Conservation (phyloP, 495 filamentous ascomycete genomes). For the Rostrohypoxylon terebratum region DNA sequence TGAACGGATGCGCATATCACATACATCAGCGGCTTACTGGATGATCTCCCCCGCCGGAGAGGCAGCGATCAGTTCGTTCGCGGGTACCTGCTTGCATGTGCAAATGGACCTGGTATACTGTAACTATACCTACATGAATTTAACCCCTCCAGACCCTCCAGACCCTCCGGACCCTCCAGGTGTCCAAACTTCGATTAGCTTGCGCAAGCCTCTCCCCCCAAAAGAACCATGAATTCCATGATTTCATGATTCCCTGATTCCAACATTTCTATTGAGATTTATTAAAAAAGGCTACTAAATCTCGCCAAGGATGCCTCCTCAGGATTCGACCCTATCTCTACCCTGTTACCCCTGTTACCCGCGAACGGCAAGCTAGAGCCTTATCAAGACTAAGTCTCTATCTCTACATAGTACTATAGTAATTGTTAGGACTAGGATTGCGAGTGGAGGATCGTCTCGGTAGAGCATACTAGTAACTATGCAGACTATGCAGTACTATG, state of each 20-base stretch:
- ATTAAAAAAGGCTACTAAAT: constrained; percentile 2
- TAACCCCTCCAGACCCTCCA: constrained; percentile 3
- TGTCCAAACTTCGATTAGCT: constrained; percentile 1
- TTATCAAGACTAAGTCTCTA: constrained; percentile 3
- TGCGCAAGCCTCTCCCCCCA: constrained; percentile 8
- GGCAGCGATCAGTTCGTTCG: constrained; percentile 39
- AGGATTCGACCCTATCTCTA: not conserved
- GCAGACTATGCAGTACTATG: not conserved
- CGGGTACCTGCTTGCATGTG: constrained; percentile 48
- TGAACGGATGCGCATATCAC: constrained; percentile 18
- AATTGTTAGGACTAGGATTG: not conserved
- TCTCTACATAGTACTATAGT: not conserved
- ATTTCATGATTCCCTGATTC: constrained; percentile 1
- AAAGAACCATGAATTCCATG: constrained; percentile 1
- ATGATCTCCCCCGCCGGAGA: constrained; percentile 13
- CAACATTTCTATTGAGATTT: not conserved
- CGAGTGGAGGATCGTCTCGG: constrained; percentile 19
- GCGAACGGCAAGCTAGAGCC: constrained; percentile 6
- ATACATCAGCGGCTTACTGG: constrained; percentile 34
- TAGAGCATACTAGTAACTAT: constrained; percentile 3
- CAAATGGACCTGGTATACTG: constrained; percentile 27
- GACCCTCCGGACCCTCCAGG: not conserved
- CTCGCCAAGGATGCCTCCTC: constrained; percentile 3
- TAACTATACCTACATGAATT: constrained; percentile 9
- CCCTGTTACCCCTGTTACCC: constrained; percentile 4